These are phyloP conservation scores for Suhomyces bokatorum DNA, from an alignment of 1,139 yeast genomes.

Conservation along the genomic window DNA sequence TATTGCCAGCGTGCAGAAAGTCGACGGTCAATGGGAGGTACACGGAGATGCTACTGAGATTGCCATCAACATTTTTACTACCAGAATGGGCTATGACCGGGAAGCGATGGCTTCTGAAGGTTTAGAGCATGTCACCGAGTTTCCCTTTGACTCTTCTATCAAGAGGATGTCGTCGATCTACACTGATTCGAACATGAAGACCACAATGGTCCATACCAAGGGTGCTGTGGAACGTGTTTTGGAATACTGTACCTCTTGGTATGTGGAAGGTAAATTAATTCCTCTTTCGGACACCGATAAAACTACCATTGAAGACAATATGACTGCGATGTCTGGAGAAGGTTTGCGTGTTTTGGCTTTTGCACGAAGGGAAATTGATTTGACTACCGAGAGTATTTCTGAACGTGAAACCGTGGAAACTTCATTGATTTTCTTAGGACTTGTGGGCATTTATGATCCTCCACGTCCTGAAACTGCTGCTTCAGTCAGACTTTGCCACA, in stretches of 20 bases:
- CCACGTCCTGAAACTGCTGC: conserved; percentile 73
- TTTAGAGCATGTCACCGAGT: conserved; percentile 57
- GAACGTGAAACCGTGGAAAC: conserved; percentile 57
- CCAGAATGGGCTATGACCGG: conserved; percentile 55
- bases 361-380: conserved; percentile 43
- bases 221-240: conserved; percentile 81
- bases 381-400: conserved; percentile 21
- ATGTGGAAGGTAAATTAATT: conserved; percentile 32
- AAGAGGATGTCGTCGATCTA: conserved; percentile 75
- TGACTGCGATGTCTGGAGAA: conserved; percentile 62
- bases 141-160: conserved; percentile 76
- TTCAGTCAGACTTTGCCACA: conserved; percentile 68
- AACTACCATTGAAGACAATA: conserved; percentile 50
- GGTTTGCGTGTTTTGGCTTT: conserved; percentile 78
- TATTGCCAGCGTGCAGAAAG: conserved; percentile 56
- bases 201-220: conserved; percentile 55
- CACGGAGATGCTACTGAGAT: conserved; percentile 86
- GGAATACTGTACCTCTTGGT: conserved; percentile 59
- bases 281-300: conserved; percentile 46
- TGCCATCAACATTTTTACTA: conserved; percentile 73
- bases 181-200: conserved; percentile 25
- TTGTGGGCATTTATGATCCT: conserved; percentile 82
- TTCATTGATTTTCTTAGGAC: conserved; percentile 60
- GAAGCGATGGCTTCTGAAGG: conserved; percentile 34
- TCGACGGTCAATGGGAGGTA: conserved; percentile 61